Base-by-base conservation (phyloP, 768 basidiomycete genomes). In the Suillus americanus region DNA sequence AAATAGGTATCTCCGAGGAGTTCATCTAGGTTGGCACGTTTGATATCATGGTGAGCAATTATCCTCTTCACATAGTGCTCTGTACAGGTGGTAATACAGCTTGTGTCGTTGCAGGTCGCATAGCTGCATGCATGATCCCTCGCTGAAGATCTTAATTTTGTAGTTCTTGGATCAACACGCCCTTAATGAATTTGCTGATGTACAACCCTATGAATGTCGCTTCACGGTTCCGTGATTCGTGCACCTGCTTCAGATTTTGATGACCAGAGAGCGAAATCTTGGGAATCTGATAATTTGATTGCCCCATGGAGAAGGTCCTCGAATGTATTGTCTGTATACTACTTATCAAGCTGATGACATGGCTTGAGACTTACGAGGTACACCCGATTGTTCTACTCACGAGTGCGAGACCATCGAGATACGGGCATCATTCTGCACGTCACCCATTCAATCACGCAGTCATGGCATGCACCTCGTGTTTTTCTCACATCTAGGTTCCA, bases 191-290 rank as follows among this genome's bases (percentile, higher is more conserved):
- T 63, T 60, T 16, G 54, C 68, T 18, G 68, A 72, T 46, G 62
- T 70, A 8, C 64, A 68, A 40, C 72, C 74, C 18, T 73, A 56
- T 35, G 71, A 65, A 30, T 71, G 56, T 41, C 50, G 67, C 30
- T 53, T 60, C 5, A 70, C 25, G 43, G n/a, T n/a, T n/a, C n/a
- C 65, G 76, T 79, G 69, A 83, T 87, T 1, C 81, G 88, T 30
- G 82, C 85, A 9, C 72, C 83, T 25, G 69, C 86, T 3, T 88
- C 86, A 0, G 88, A 89, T 68, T 88, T 84, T 62, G 76, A 77
- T 65, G 73, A 72, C 37, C 75, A 71, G 76, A 68, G 68, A 64
- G 62, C 13, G 23, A 18, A 60, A 7, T 72, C 74, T 3, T 75
- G 74, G 74, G 68, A 67, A 16, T 72, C 72, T 8, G 68, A 70